A percentile compares a stretch with the other conserved stretches of the same genome.
Evolutionary conservation across 371 early-diverging fungal species (phyloP).

Genomic region (Mucor indicus): DNA sequence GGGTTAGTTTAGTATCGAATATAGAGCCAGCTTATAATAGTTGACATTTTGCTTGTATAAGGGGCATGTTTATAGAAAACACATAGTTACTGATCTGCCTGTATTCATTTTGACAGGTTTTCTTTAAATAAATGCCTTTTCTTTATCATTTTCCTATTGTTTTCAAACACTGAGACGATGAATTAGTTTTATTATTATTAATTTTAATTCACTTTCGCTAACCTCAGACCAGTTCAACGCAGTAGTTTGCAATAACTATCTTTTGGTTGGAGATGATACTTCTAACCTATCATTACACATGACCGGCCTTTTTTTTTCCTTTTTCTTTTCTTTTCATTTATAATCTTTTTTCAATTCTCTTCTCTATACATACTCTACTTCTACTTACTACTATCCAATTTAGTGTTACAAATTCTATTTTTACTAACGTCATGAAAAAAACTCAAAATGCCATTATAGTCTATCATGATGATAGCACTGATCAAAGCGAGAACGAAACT

Average conservation of each 20-base stretch:
- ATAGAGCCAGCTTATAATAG: too few relatives aligned
- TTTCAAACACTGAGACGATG: too few relatives aligned
- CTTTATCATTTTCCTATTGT: too few relatives aligned
- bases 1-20: slow-evolving; percentile 2
- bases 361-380: not conserved
- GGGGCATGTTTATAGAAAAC: too few relatives aligned
- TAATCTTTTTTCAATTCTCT: not conserved
- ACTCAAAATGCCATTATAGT: slow-evolving; percentile 1
- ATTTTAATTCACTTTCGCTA: too few relatives aligned
- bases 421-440: slow-evolving; percentile 19
- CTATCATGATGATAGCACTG: slow-evolving; percentile 2
- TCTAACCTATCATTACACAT: slow-evolving; percentile 9
- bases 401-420: slow-evolving; percentile 5
- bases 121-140: not conserved
- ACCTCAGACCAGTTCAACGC: slow-evolving; percentile 24
- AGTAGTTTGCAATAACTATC: not conserved
- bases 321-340: not conserved
- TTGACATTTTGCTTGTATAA: too few relatives aligned
- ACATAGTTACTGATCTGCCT: too few relatives aligned
- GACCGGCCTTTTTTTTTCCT: slow-evolving; percentile 11
- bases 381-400: not conserved
- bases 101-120: not conserved
- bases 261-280: not conserved
- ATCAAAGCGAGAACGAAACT: not conserved
- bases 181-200: too few relatives aligned